Evolutionary conservation across 192 early-diverging fungal species (phyloP), one percentile per base, ranked within the genome.

Genomic region (Lunasporangiospora selenospora): DNA sequence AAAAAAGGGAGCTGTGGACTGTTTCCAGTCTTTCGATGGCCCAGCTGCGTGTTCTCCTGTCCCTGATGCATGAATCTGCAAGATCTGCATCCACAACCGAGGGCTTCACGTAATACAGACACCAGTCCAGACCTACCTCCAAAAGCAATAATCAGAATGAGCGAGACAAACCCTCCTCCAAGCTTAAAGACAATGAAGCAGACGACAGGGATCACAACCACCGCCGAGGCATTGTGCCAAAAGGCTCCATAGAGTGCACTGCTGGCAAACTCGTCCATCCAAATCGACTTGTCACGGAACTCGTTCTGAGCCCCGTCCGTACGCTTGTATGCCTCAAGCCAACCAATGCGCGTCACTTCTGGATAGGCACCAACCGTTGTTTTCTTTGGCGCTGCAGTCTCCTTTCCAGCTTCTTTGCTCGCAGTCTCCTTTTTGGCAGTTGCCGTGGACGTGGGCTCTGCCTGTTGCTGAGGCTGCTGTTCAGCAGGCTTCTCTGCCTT

Each of bases 231-330:
- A 34, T 71, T 71, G 23, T 71, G 67, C 67, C 67, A 71, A 47
- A 71, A 71, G 18, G 67, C 59, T 5, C 67, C 67, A 62, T 51
- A 62, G 12, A 71, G 59, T 6, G 59, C 67, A 39, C 67, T 71
- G 41, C 67, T 71, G 16, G 67, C 59, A 62, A 71, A 71, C 16
- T 71, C 67, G 2, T 71, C 67, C 59, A 71, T 55, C 67, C 67
- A 71, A 40, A 71, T 71, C 2, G 67, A 62, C 31, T 71, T 71
- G 39, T 71, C 67, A 13, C 67, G 67, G 47, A 62, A 71, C 26
- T 71, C 67, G 53, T 71, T 71, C 19, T 31, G 18, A 26, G 67
- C 59, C 3, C 67, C 59, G 49, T 71, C 67, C 7, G 48, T 52
- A 11, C 60, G 69, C 39, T 63, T 62, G 61, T 73, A 73, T 13